Evolutionary conservation across 202 grass and related monocot species (phyloP), one percentile per base, ranked within the genome.

Genomic region (Elaeis oleifera): DNA sequence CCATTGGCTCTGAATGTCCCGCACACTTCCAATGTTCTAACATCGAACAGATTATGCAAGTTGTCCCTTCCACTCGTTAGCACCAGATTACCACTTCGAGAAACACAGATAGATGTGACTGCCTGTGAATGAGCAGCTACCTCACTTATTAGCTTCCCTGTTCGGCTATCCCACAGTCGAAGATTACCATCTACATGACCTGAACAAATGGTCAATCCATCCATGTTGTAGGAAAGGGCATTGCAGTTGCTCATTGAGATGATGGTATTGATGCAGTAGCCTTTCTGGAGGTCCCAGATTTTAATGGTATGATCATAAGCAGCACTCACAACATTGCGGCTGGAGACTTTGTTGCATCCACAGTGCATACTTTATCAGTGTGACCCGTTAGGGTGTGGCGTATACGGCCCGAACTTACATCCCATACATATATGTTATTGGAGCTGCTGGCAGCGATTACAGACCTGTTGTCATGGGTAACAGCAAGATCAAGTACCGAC

Each of bases 361-460:
- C 94, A 1, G 94, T 71, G 73, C 82, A 92, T 68, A 99, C 94
- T 60, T 89, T 89, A 69, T 89, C 89, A 1, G 83, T 77, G 65
- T 99, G 88, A 58, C 94, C 94, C 56, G 94, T 99, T 49, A 99
- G 63, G 22, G 88, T 92, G 74, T 99, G 94, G 32, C 82, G 85
- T 72, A 87, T 71, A 61, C 80, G 76, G 29, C 75, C 94, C 13
- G 80, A 85, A 75, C 71, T 92, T 25, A 64, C 17, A 68, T 99
- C 88, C 94, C 94, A 99, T 27, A 89, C 88, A 75, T 85, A 99
- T 27, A 99, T 60, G 76, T 99, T 99, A 63, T 92, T 92, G 19
- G 94, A 89, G 81, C 94, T 99, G 61, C 94, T 94, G 28, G 94
- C 94, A 58, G 88, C 94, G 61, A 99, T 76, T 21, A 94, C 78